phyloP scores from a whole-genome alignment of 1,284 basidiomycete genomes.

The Somion occarium region DNA sequence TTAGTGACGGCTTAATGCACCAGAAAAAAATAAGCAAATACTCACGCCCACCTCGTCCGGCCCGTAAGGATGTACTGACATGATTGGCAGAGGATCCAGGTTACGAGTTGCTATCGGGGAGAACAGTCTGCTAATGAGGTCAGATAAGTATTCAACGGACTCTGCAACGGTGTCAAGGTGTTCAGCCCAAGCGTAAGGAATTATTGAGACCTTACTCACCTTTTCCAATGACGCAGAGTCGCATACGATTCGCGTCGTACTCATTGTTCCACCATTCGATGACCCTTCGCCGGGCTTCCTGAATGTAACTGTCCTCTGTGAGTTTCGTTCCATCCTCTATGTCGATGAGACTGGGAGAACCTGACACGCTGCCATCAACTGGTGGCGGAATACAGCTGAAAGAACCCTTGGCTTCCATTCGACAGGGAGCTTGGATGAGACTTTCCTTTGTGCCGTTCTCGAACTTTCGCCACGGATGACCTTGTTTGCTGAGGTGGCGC shows the following conservation, averaged over 20 bases:
- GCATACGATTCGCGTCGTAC: slow-evolving; percentile 95
- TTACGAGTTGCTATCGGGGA: slow-evolving; percentile 73
- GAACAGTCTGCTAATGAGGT: slow-evolving; percentile 71
- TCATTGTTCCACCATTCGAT: slow-evolving; percentile 94
- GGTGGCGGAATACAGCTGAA: no score
- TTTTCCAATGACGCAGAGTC: slow-evolving; percentile 86
- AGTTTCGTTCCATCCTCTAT: slow-evolving; percentile 68
- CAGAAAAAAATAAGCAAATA: slow-evolving; percentile 18
- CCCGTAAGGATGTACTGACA: slow-evolving; percentile 77
- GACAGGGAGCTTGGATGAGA: slow-evolving; percentile 66
- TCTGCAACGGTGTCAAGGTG: slow-evolving; percentile 42
- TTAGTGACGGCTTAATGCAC: neutral
- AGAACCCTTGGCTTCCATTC: slow-evolving; percentile 44
- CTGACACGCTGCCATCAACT: no score
- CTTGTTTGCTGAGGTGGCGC: slow-evolving; percentile 78
- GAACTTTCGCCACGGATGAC: slow-evolving; percentile 92
- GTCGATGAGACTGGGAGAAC: slow-evolving; percentile 28
- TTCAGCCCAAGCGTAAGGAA: slow-evolving; percentile 1
- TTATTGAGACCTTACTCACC: slow-evolving; percentile 51
- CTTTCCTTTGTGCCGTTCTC: slow-evolving; percentile 89
- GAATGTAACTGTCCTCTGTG: no score
- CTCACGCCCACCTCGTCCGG: slow-evolving; percentile 71
- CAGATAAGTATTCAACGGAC: slow-evolving; percentile 74
- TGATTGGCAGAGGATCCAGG: slow-evolving; percentile 59
- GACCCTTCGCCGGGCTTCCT: slow-evolving; percentile 87